phyloP scores from a whole-genome alignment of 2,329 filamentous ascomycete genomes.

The Aspergillus costaricaensis region DNA sequence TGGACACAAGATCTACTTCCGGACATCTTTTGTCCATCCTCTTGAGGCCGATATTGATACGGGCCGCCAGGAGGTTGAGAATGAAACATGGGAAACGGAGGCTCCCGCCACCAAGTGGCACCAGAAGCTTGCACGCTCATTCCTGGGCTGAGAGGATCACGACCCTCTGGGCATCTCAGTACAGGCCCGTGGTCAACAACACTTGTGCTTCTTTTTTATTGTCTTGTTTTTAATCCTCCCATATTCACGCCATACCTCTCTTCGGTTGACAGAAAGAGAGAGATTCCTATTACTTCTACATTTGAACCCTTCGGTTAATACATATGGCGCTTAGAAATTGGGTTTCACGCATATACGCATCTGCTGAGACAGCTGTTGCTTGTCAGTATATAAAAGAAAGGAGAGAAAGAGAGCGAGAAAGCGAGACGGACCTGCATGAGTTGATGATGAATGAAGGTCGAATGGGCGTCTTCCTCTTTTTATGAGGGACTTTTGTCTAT shows the following conservation, averaged over 20 bases:
- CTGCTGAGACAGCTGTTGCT: neutral
- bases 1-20: slow-evolving; percentile 58
- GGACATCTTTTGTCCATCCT: slow-evolving; percentile 40
- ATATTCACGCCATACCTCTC: too few species aligned
- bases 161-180: neutral
- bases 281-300: neutral
- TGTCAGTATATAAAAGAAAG: neutral
- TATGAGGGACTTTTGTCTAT: neutral
- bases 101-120: slow-evolving; percentile 20
- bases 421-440: neutral
- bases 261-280: neutral
- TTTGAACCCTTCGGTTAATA: neutral
- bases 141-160: slow-evolving; percentile 11
- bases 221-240: neutral
- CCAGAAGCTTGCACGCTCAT: slow-evolving; percentile 14
- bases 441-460: neutral
- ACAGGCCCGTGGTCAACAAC: neutral
- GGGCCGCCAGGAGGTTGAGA: slow-evolving; percentile 39
- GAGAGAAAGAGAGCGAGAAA: too few species aligned
- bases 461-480: neutral
- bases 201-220: neutral
- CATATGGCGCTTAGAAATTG: slow-evolving; percentile 3
- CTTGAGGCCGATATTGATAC: slow-evolving; percentile 48
- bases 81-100: slow-evolving; percentile 33
- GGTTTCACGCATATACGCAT: slow-evolving; percentile 1